These are phyloP conservation scores for Globisporangium cylindrosporum DNA, from an alignment of 352 stramenopile species.

Conservation along the genomic window DNA sequence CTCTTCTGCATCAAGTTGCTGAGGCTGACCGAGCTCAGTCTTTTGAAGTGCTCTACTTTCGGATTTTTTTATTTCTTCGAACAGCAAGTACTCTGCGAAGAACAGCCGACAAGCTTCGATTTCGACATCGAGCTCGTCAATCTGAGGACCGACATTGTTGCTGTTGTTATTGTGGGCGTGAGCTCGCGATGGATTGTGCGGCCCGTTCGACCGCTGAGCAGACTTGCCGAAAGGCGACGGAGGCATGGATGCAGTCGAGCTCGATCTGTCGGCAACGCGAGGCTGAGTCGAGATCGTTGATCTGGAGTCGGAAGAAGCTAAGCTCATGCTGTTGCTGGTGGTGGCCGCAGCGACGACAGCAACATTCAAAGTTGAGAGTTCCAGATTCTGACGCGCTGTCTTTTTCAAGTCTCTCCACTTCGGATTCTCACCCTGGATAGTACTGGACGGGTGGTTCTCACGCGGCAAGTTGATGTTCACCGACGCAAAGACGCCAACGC, in stretches of 20 bases:
- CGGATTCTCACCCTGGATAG: slow-evolving; percentile 46
- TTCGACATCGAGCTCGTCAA: slow-evolving; percentile 79
- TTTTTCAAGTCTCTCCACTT: slow-evolving; percentile 82
- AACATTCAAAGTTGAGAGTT: slow-evolving; percentile 28
- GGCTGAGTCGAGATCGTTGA: slow-evolving; percentile 42
- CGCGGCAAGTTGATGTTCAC: slow-evolving; percentile 89
- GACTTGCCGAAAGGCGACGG: slow-evolving; percentile 18
- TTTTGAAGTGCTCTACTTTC: slow-evolving; percentile 10
- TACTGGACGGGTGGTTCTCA: slow-evolving; percentile 56
- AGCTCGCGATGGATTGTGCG: slow-evolving; percentile 21
- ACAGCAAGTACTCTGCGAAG: slow-evolving; percentile 82
- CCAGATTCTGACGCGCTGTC: slow-evolving; percentile 38
- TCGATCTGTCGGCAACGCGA: slow-evolving; percentile 33
- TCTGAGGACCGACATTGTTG: slow-evolving; percentile 11
- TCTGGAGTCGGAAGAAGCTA: slow-evolving; percentile 44
- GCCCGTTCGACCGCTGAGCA: slow-evolving; percentile 19
- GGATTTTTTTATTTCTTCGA: slow-evolving; percentile 39
- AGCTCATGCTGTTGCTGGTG: slow-evolving; percentile 6
- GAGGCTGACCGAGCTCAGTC: background rate
- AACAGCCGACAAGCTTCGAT: slow-evolving; percentile 83
- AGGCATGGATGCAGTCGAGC: slow-evolving; percentile 27
- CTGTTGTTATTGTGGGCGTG: slow-evolving; percentile 15
- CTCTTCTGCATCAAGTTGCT: slow-evolving; percentile 10
- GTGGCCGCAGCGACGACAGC: slow-evolving; percentile 20
- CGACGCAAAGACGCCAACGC: slow-evolving; percentile 87